phyloP scores from a whole-genome alignment of 225 moss, liverwort and hornwort genomes.

The Neckera pumila region DNA sequence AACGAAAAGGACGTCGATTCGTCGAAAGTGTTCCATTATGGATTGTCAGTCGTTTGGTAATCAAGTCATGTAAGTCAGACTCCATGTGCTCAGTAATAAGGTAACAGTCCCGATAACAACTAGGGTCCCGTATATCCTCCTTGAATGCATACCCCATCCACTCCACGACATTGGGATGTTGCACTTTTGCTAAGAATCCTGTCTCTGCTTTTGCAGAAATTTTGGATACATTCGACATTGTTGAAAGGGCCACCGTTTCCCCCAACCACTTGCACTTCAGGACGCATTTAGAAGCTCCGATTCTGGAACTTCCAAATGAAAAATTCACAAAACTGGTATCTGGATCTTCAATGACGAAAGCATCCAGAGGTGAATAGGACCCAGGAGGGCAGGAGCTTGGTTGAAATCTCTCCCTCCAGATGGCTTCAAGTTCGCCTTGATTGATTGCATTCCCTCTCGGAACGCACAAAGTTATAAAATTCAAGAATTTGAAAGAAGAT shows the following conservation, averaged over 20 bases:
- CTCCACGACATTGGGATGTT: not conserved
- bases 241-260: not conserved
- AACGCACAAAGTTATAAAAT: not conserved
- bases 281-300: not conserved
- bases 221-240: not conserved
- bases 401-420: not conserved
- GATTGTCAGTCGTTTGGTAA: not conserved
- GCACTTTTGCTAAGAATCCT: not conserved
- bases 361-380: not conserved
- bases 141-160: not conserved
- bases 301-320: not conserved
- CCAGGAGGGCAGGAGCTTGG: not conserved
- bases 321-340: not conserved
- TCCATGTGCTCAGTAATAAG: not conserved
- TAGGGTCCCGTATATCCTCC: not conserved
- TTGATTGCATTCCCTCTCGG: accelerated
- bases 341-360: not conserved
- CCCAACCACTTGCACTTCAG: not conserved
- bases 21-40: accelerated
- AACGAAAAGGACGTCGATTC: not conserved
- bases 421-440: not conserved
- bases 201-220: not conserved
- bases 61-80: not conserved
- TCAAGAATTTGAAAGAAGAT: not conserved
- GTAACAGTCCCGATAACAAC: not conserved